Conservation (phyloP, 768 basidiomycete genomes). For the Hirschioporus abietinus region DNA sequence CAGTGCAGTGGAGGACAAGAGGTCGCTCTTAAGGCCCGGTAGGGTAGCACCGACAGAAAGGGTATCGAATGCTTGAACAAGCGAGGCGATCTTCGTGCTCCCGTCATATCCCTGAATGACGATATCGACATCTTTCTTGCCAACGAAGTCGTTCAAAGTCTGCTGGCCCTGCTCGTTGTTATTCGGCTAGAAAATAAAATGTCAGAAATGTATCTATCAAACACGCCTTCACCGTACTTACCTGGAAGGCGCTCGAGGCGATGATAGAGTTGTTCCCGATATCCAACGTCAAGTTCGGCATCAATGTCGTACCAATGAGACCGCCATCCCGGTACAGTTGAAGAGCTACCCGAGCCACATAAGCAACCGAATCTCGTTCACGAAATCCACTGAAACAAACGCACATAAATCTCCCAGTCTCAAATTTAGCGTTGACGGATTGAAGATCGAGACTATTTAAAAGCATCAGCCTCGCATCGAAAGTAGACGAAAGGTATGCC, state of each 20-base stretch:
- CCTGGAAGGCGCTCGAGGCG: slow-evolving; percentile 48
- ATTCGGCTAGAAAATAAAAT: slow-evolving; percentile 41
- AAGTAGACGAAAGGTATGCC: slow-evolving; percentile 10
- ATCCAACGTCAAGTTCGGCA: slow-evolving; percentile 54
- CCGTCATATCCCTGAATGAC: slow-evolving; percentile 52
- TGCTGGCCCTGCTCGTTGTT: slow-evolving; percentile 50
- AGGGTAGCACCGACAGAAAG: slow-evolving; percentile 51
- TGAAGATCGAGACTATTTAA: slow-evolving; percentile 49
- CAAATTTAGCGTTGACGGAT: slow-evolving; percentile 64
- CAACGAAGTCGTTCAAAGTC: slow-evolving; percentile 65
- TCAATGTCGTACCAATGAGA: slow-evolving; percentile 51
- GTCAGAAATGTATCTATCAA: slow-evolving; percentile 9
- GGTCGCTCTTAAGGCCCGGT: slow-evolving; percentile 52
- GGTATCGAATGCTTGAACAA: slow-evolving; percentile 55
- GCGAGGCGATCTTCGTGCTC: slow-evolving; percentile 54
- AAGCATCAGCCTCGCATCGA: background rate
- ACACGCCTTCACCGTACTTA: slow-evolving; percentile 16
- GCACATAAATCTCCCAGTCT: slow-evolving; percentile 57
- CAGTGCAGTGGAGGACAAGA: slow-evolving; percentile 53
- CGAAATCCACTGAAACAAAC: slow-evolving; percentile 18
- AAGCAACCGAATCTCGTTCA: background rate
- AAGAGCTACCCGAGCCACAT: slow-evolving; percentile 34
- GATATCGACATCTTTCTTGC: slow-evolving; percentile 56
- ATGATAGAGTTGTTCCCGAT: slow-evolving; percentile 56
- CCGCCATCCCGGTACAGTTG: slow-evolving; percentile 48